Evolutionary conservation across 257 asterid species (phyloP), one percentile per base, ranked within the genome.

Genomic region (Handroanthus guayacan): DNA sequence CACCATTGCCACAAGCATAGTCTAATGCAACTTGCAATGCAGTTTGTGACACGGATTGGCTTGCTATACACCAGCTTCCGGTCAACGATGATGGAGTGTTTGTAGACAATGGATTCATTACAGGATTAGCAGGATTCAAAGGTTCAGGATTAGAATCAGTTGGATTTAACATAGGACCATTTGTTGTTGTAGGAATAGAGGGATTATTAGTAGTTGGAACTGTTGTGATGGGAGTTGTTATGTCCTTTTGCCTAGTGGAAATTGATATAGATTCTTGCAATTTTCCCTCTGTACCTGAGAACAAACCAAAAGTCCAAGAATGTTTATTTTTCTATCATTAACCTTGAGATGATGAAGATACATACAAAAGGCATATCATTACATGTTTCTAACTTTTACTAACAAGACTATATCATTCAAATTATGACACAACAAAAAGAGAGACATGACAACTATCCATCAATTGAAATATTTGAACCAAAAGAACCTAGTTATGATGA

Each of bases 11-110:
- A 72, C 97, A 92, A 0, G 97, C 95, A 62, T 89, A 92, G 80
- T 92, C 95, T 52, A 92, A 17, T 8, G 97, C 97, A 9, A 71
- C 82, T 68, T 92, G 97, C 74, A 92, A 52, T 5, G 86, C 89
- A 0, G 74, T 71, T 41, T 78, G 84, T 3, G 91, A 83, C 18
- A 83, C 94, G 9, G 96, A 82, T 71, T 69, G 80, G 73, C 86
- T 82, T 9, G 98, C 98, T 8, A 92, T 77, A 67, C 98, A 92
- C 97, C 98, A 92, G 86, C 97, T 89, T 31, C 87, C 82, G 37
- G 87, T 60, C 16, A 91, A 75, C 5, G 95, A 77, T 18, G 76
- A 55, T 3, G 86, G 82, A 0, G 92, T n/a, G 61, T 69, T 79
- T 2, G 93, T 78, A 43, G 86, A 20, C 20, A 82, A 67, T 2